These are phyloP conservation scores for Pyrenochaeta sp. DNA, from an alignment of 2,329 filamentous ascomycete genomes.

Conservation along the genomic window DNA sequence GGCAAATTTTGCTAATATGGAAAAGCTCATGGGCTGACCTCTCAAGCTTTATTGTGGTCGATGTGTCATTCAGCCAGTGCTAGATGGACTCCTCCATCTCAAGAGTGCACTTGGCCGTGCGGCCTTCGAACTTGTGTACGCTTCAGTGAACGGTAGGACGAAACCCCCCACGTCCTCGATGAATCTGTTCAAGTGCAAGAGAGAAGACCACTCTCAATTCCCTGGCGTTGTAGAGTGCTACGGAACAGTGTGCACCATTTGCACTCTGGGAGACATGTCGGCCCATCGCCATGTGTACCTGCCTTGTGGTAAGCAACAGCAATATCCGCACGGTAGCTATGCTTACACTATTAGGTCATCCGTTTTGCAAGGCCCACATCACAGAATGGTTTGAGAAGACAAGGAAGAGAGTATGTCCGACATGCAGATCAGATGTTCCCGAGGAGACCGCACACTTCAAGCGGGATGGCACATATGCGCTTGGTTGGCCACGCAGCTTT, in stretches of 20 bases:
- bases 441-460: not conserved
- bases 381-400: not conserved
- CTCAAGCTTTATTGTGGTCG: not conserved
- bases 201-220: not conserved
- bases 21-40: not conserved
- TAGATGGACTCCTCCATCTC: not conserved
- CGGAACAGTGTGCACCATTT: not conserved
- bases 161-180: not conserved
- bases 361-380: not conserved
- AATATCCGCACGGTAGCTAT: not conserved
- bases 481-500: too few species aligned
- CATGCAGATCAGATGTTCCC: not conserved
- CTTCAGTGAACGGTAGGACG: not conserved
- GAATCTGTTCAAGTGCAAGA: conserved; percentile 1
- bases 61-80: not conserved
- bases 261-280: not conserved
- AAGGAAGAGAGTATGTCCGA: not conserved
- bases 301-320: conserved; percentile 1
- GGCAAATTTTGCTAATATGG: too few species aligned
- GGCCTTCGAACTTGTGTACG: not conserved
- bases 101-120: not conserved
- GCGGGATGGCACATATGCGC: not conserved
- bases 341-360: conserved; percentile 1
- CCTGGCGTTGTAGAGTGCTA: not conserved
- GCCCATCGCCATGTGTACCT: not conserved